Base-by-base conservation (phyloP, 495 filamentous ascomycete species). In the Tetracladium setigerum region DNA sequence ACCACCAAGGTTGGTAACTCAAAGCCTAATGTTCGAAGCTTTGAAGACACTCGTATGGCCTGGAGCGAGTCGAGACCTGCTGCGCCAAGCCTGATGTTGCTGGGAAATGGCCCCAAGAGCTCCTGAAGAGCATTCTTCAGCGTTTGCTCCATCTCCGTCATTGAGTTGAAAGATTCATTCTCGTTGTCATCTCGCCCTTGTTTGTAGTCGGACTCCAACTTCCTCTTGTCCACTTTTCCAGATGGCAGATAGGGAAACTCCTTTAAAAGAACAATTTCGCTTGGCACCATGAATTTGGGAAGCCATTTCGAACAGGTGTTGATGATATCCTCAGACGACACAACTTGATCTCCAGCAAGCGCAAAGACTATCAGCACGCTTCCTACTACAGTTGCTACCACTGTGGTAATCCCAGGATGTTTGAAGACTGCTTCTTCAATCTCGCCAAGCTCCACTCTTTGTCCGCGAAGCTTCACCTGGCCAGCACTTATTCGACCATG, bases 391-490 rank as follows among this genome's bases (percentile, higher is more conserved):
- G 73, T 69, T 4, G 76, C 82, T 33, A 82, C 71, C 5, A 76
- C 78, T 39, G 66, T 70, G 32, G 64, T 67, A 15, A 78, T 71
- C 13, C 53, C 57, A 19, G 53, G 50, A 58, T 1, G 76, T 66
- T 50, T 73, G 71, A 42, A 77, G 61, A 84, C 71, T 13, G 77
- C 78, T 45, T 86, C 76, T 55, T 95, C 89, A 11, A 92, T 72
- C 58, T 94, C 88, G 1, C 86, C 87, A 1, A 95, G 77, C 54
- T 95, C 88, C 22, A 95, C 71, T 38, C 88, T 68, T 59, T 91
- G 88, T 2, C 88, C 88, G 17, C 85, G 72, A 5, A 95, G 66
- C 57, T 95, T 95, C 13, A 95, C 78, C 59, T 95, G 88, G 2
- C 86, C 85, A 15, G 74, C 75, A 1, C 74, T 71, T 11, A 95